phyloP scores from a whole-genome alignment of 441 rosid species.

The Manihot esculenta region DNA sequence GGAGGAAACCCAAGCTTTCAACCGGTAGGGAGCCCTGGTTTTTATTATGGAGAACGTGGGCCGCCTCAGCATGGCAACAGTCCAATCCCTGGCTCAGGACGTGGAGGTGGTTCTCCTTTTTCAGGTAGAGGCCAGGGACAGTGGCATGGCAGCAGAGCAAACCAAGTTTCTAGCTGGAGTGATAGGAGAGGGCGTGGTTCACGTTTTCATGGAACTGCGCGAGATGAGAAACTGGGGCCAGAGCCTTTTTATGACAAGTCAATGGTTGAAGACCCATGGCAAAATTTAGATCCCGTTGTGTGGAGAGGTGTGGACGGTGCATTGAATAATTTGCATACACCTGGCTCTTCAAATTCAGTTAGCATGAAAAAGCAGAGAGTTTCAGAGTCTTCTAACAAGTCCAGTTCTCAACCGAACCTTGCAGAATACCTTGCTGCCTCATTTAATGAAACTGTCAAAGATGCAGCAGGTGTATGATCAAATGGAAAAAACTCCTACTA shows the following conservation, averaged over 20 bases:
- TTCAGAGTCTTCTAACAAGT: constrained; percentile 43
- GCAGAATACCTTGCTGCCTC: constrained; percentile 83
- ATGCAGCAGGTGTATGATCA: constrained; percentile 34
- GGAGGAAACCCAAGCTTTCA: constrained; percentile 31
- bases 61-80: constrained; percentile 38
- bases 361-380: constrained; percentile 40
- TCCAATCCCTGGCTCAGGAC: constrained; percentile 27
- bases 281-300: constrained; percentile 48
- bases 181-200: constrained; percentile 46
- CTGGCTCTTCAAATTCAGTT: constrained; percentile 42
- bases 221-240: constrained; percentile 34
- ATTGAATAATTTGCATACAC: constrained; percentile 23
- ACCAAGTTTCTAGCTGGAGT: constrained; percentile 34
- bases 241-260: constrained; percentile 51
- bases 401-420: constrained; percentile 53
- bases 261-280: constrained; percentile 83
- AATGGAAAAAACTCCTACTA: background rate
- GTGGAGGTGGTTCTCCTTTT: constrained; percentile 30
- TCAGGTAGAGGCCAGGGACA: constrained; percentile 50
- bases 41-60: constrained; percentile 35
- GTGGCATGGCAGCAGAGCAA: constrained; percentile 32
- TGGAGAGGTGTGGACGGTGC: constrained; percentile 47
- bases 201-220: constrained; percentile 27
- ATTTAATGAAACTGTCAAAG: constrained; percentile 52
- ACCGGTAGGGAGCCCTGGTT: constrained; percentile 29